A percentile compares a stretch with the other conserved stretches of the same genome.
Conservation (phyloP, 257 asterid species). For the Schizonepeta tenuifolia region DNA sequence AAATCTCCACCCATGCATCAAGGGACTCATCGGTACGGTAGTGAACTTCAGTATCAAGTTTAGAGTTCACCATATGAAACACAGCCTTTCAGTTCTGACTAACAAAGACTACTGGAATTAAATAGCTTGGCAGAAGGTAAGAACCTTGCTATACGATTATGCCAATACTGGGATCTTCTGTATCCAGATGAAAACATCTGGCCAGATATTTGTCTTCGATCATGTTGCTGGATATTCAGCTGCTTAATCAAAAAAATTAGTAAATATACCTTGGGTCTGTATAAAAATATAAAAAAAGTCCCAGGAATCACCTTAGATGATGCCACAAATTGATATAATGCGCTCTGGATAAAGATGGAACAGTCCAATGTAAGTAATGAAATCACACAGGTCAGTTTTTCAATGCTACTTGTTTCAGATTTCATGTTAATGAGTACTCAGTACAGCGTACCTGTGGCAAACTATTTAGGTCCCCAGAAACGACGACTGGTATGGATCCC, state of each 20-base stretch:
- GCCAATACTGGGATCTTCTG: constrained; percentile 30
- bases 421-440: constrained; percentile 8
- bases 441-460: constrained; percentile 62
- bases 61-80: constrained; percentile 17
- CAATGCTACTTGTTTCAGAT: constrained; percentile 6
- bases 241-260: constrained; percentile 34
- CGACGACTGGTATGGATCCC: constrained; percentile 79
- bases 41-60: not conserved
- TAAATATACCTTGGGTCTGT: constrained; percentile 14
- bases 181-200: constrained; percentile 46
- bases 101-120: constrained; percentile 18
- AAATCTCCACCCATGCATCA: not conserved
- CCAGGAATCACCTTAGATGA: constrained; percentile 66
- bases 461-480: constrained; percentile 80
- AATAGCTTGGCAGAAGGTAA: constrained; percentile 21
- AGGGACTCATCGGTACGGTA: not conserved
- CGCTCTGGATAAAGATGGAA: constrained; percentile 64
- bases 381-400: constrained; percentile 8
- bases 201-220: constrained; percentile 73
- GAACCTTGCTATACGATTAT: constrained; percentile 48
- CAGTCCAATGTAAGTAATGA: constrained; percentile 30
- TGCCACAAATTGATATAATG: constrained; percentile 74
- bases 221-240: constrained; percentile 72
- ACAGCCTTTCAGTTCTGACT: not conserved
- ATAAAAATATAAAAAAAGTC: constrained; percentile 20